A percentile compares a stretch with the other conserved stretches of the same genome.
These are phyloP conservation scores for Trametes elegans DNA, from an alignment of 768 basidiomycete genomes.

Conservation along the genomic window DNA sequence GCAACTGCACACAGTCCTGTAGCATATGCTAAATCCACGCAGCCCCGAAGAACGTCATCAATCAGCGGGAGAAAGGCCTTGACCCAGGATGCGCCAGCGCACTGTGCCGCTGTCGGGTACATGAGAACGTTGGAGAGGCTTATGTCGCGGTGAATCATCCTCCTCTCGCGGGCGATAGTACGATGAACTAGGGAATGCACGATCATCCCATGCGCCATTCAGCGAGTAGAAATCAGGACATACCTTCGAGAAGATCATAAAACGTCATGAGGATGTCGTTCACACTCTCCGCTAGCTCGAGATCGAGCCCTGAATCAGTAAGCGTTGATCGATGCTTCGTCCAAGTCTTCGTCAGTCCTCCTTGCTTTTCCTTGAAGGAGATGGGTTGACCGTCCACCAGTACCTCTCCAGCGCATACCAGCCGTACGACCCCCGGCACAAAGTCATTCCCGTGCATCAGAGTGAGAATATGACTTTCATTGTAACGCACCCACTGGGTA, in stretches of 20 bases:
- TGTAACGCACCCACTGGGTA: constrained; percentile 28
- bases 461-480: constrained; percentile 45
- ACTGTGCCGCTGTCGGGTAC: neutral
- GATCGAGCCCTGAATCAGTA: neutral
- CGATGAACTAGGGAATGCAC: neutral
- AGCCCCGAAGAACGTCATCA: neutral
- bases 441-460: neutral
- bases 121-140: neutral
- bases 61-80: neutral
- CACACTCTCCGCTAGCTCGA: neutral
- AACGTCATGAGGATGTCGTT: neutral
- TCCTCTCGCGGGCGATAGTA: neutral
- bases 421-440: neutral
- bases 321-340: neutral
- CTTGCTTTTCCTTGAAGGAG: too few relatives aligned
- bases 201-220: neutral
- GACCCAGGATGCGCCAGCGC: neutral
- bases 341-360: neutral
- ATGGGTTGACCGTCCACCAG: neutral
- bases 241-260: neutral
- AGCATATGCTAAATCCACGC: too few relatives aligned
- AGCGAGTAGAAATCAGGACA: neutral
- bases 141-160: neutral
- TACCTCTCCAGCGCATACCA: neutral
- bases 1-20: neutral